These are phyloP conservation scores for Pugionium cornutum DNA, from an alignment of 345 rosid species.

Conservation along the genomic window DNA sequence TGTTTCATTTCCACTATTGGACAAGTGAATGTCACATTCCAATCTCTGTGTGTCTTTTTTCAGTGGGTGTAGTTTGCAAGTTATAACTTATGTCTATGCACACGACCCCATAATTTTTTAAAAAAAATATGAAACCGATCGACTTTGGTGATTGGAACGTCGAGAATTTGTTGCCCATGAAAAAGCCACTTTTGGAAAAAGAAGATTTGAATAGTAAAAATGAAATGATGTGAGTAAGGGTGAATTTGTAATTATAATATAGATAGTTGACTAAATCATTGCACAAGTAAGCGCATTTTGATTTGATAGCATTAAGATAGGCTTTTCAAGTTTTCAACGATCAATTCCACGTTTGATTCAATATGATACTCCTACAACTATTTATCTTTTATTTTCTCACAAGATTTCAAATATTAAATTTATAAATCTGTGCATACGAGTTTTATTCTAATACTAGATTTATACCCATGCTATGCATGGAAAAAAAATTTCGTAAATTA, in stretches of 20 bases:
- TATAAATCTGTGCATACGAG: too few relatives aligned
- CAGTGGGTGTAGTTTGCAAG: too few relatives aligned
- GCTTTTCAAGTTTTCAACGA: not conserved
- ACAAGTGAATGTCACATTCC: conserved; percentile 29
- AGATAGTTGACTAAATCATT: conserved; percentile 37
- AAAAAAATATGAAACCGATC: not conserved
- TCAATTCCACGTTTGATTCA: conserved; percentile 6
- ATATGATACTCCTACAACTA: not conserved
- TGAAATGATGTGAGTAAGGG: conserved; percentile 27
- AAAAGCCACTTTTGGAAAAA: conserved; percentile 28
- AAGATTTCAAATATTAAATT: too few relatives aligned
- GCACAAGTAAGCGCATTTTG: conserved; percentile 24
- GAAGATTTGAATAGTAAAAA: conserved; percentile 23
- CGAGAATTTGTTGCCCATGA: conserved; percentile 23
- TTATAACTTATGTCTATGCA: not conserved
- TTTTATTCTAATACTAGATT: too few relatives aligned
- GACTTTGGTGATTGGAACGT: conserved; percentile 3
- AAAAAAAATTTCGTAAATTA: too few relatives aligned
- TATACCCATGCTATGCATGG: too few relatives aligned
- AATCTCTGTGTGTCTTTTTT: not conserved
- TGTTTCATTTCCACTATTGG: conserved; percentile 19
- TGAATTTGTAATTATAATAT: conserved; percentile 22
- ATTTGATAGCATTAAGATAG: conserved; percentile 19
- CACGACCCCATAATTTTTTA: not conserved
- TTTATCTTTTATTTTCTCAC: not conserved